Evolutionary conservation across 2,329 filamentous ascomycete species (phyloP).

Genomic region (Pseudofabraea citricarpa): DNA sequence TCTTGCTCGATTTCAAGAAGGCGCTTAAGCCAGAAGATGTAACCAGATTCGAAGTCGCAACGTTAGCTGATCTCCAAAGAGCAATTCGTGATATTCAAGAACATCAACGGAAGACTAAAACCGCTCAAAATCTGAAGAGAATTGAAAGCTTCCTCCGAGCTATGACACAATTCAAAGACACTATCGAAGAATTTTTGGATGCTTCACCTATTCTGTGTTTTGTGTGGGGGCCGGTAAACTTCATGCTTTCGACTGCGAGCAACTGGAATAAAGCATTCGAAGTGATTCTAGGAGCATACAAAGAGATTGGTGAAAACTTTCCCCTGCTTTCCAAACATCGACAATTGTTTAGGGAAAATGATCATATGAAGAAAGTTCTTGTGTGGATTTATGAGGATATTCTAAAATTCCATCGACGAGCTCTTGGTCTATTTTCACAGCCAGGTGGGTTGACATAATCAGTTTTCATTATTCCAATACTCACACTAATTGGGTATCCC

Average conservation of each 20-base stretch:
- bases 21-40: constrained; percentile 7
- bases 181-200: constrained; percentile 32
- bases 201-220: constrained; percentile 27
- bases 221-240: constrained; percentile 33
- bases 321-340: constrained; percentile 31
- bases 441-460: constrained; percentile 18
- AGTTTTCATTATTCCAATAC: too few species aligned
- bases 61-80: constrained; percentile 17
- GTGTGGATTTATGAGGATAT: constrained; percentile 32
- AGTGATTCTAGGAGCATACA: constrained; percentile 31
- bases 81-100: constrained; percentile 22
- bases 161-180: constrained; percentile 32
- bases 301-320: constrained; percentile 32
- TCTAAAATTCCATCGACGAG: constrained; percentile 32
- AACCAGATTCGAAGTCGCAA: constrained; percentile 12
- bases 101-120: constrained; percentile 19
- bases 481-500: too few species aligned
- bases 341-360: constrained; percentile 23
- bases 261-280: constrained; percentile 31
- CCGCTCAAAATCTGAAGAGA: constrained; percentile 24
- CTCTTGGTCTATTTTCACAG: constrained; percentile 25
- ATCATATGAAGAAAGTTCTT: constrained; percentile 27
- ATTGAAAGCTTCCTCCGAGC: constrained; percentile 28
- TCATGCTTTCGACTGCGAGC: constrained; percentile 29
- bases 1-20: constrained; percentile 10